Percentiles rank a stretch among this genome's conserved stretches.
Conservation (phyloP, 768 basidiomycete species). For the Suillus alpinus region DNA sequence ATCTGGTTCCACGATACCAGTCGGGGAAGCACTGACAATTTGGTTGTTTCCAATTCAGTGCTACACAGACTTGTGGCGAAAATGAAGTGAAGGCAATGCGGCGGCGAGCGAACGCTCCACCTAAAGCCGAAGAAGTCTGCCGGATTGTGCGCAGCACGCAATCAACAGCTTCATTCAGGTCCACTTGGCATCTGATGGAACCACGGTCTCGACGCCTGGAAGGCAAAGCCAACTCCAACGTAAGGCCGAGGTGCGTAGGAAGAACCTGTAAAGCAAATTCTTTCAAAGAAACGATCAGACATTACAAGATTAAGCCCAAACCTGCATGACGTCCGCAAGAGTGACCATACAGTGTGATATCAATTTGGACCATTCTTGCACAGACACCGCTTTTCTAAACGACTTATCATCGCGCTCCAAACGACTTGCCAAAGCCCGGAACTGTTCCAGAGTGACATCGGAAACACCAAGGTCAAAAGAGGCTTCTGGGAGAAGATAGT, state of each 20-base stretch:
- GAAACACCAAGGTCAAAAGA: slow-evolving; percentile 76
- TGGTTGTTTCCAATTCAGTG: slow-evolving; percentile 98
- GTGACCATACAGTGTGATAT: slow-evolving; percentile 62
- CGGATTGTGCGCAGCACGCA: slow-evolving; percentile 82
- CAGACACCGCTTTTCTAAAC: slow-evolving; percentile 27
- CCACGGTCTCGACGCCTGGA: slow-evolving; percentile 41
- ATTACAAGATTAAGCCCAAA: slow-evolving; percentile 31
- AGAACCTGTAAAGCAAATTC: slow-evolving; percentile 43
- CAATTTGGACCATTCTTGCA: slow-evolving; percentile 45
- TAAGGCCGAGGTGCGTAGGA: slow-evolving; percentile 64
- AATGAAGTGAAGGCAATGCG: slow-evolving; percentile 92
- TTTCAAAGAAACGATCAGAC: slow-evolving; percentile 6
- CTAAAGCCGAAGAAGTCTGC: slow-evolving; percentile 52
- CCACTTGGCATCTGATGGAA: slow-evolving; percentile 50
- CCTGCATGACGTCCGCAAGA: slow-evolving; percentile 73
- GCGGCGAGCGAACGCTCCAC: slow-evolving; percentile 55
- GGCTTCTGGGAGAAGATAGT: slow-evolving; percentile 72
- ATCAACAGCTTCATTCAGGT: slow-evolving; percentile 83
- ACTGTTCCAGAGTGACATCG: slow-evolving; percentile 83
- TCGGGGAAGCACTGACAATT: slow-evolving; percentile 67
- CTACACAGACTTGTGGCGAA: slow-evolving; percentile 84
- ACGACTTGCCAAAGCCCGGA: slow-evolving; percentile 59
- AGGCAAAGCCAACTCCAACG: slow-evolving; percentile 82
- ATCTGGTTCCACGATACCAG: not conserved
- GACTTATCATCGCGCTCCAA: slow-evolving; percentile 41